These are phyloP conservation scores for Lactarius indigo DNA, from an alignment of 768 basidiomycete genomes.

Conservation along the genomic window DNA sequence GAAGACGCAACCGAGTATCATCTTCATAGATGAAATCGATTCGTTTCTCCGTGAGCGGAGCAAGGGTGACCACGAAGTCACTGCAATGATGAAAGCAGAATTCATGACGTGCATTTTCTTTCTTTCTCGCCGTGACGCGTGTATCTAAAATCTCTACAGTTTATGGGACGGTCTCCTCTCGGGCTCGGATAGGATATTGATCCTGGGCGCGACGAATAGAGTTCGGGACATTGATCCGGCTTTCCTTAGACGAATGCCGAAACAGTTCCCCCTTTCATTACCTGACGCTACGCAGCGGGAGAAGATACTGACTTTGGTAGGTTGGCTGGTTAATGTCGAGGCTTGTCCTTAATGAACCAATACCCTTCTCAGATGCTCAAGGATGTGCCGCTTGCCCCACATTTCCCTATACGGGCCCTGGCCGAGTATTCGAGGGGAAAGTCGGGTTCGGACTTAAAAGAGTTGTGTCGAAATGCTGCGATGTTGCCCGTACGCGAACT, in stretches of 20 bases:
- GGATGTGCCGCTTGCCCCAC: conserved; percentile 62
- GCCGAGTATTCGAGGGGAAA: conserved; percentile 68
- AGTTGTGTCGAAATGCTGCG: conserved; percentile 89
- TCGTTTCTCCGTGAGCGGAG: conserved; percentile 88
- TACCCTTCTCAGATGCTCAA: conserved; percentile 68
- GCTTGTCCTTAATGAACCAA: neutral
- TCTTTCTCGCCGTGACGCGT: conserved; percentile 4
- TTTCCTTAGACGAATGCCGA: conserved; percentile 95
- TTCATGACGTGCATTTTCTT: conserved; percentile 78
- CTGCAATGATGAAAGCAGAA: conserved; percentile 97
- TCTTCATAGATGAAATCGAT: conserved; percentile 99
- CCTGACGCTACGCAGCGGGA: conserved; percentile 75
- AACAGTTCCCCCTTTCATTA: conserved; percentile 82
- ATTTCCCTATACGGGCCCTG: conserved; percentile 58
- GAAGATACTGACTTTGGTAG: conserved; percentile 79
- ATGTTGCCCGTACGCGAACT: conserved; percentile 90
- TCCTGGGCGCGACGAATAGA: conserved; percentile 93
- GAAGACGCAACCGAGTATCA: conserved; percentile 92
- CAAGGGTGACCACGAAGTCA: conserved; percentile 92
- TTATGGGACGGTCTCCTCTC: conserved; percentile 95
- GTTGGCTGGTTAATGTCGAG: conserved; percentile 18
- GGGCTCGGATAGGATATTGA: conserved; percentile 74
- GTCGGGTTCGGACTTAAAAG: conserved; percentile 89
- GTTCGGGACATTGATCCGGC: conserved; percentile 89
- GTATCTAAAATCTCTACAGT: conserved; percentile 36